Base-by-base conservation (phyloP, 2,329 filamentous ascomycete genomes). In the Botrytis aclada region DNA sequence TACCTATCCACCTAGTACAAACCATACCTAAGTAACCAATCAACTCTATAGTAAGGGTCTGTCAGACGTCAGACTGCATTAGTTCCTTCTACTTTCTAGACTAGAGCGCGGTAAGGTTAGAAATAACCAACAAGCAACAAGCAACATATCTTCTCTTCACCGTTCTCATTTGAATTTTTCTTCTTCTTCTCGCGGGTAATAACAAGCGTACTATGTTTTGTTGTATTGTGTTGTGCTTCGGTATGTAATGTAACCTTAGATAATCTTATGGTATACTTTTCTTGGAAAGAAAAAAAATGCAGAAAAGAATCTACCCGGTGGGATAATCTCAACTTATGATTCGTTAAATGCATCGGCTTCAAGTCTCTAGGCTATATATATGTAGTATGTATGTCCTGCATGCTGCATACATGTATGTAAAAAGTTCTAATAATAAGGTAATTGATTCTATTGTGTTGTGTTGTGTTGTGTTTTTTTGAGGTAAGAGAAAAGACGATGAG, bases 21-120 rank as follows among this genome's bases (percentile, higher is more conserved):
- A 10, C 20, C 22, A 9, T 47, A 10, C 20, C 22, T 47, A 47
- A 22, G 9, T 47, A 9, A 8, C 4, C 25, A 54, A 39, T 51
- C 51, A 51, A 34, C 14, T 51, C 37, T 18, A n/a, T n/a, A n/a
- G n/a, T n/a, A 39, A 9, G 32, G 32, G 43, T 39, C n/a, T n/a
- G n/a, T n/a, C n/a, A 34, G 22, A 66, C 63, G 43, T 66, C 63
- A 51, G 63, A 14, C 32, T 66, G 32, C 63, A 66, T 66, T 51
- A 66, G 63, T 29, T 41, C 5, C 18, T 29, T 16, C 3, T 25
- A 25, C 9, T 2, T 10, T 20, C 20, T 10, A 47, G 43, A n/a
- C n/a, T n/a, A n/a, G n/a, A n/a, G n/a, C n/a, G n/a, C n/a, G 43
- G 9, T 22, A 10, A 0, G 43, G 43, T 9, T 22, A 22, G 20